Base-by-base conservation (phyloP, 208 protist genomes). In the Trichomonas tenax region DNA sequence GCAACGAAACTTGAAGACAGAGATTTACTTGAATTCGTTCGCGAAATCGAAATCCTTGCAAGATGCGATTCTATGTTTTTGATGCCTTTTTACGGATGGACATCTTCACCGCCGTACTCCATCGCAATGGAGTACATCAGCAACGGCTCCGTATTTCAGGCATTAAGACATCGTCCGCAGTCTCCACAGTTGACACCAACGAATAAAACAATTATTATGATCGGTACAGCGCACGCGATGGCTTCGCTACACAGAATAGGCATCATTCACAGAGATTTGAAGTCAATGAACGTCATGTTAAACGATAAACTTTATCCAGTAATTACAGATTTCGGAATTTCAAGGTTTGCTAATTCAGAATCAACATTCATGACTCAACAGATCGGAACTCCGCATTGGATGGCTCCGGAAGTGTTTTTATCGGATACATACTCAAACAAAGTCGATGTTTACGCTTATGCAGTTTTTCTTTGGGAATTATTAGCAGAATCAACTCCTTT, bases 381-480 rank as follows among this genome's bases (percentile, higher is more conserved):
- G 10, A 38, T 93, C 44, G 86, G 86, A 21, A 93, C 86, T 38
- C 86, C 86, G 17, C 86, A 93, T 15, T 93, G 86, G 86, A 93
- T 93, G 86, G 86, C 86, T 34, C 86, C 86, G 38, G 86, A 93
- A 51, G 17, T 51, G 0, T 93, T 93, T 58, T 21, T 10, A 38
- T 93, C 86, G 0, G 21, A 23, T 6, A 51, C 41, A 38, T 93
- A 93, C 46, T 48, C 86, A 17, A 93, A 93, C 31, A 93, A 93
- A 51, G 86, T 93, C 45, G 86, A 93, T 51, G 86, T 93, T 48
- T 93, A 93, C 45, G 86, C 86, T 31, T 93, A 58, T 38, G 86
- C 40, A 10, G 44, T 93, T 51, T 51, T 93, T 34, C n/a, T 93
- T 14, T 93, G 86, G 86, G 86, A 93, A 51, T 34, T 93, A 31